Evolutionary conservation across 371 early-diverging fungal genomes (phyloP).

Genomic region (Chytridium lagenaria): DNA sequence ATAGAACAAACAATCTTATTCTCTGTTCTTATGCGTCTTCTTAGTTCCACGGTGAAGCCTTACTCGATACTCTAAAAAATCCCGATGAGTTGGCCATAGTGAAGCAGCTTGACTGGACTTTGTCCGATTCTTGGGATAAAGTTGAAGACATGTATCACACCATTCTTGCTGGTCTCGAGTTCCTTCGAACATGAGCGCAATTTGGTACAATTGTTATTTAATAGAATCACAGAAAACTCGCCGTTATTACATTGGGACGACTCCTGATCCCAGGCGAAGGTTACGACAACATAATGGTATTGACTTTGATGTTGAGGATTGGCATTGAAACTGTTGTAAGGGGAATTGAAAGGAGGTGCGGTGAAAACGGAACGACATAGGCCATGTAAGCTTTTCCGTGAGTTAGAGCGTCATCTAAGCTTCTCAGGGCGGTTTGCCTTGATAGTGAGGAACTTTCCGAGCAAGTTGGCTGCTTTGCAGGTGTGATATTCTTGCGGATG

Average conservation of each 20-base stretch:
- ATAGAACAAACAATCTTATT: background rate
- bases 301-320: too few species aligned
- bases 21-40: background rate
- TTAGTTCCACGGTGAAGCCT: slow-evolving; percentile 26
- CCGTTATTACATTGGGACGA: slow-evolving; percentile 68
- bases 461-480: slow-evolving; percentile 61
- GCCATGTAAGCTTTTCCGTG: slow-evolving; percentile 54
- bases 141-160: slow-evolving; percentile 6
- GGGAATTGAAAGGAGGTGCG: slow-evolving; percentile 67
- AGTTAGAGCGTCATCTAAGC: background rate
- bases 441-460: slow-evolving; percentile 67
- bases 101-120: background rate
- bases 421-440: slow-evolving; percentile 58
- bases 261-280: slow-evolving; percentile 65
- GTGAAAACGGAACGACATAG: slow-evolving; percentile 59
- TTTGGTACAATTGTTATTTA: slow-evolving; percentile 58
- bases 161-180: background rate
- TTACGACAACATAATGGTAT: slow-evolving; percentile 70
- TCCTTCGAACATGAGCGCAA: background rate
- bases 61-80: background rate
- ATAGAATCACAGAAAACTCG: slow-evolving; percentile 50
- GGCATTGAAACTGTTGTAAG: too few species aligned
- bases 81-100: background rate
- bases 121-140: background rate
- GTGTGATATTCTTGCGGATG: slow-evolving; percentile 26